Percentiles rank a stretch among this genome's conserved stretches.
phyloP scores from a whole-genome alignment of 148 eudicot genomes.

The Linanthus parryae region DNA sequence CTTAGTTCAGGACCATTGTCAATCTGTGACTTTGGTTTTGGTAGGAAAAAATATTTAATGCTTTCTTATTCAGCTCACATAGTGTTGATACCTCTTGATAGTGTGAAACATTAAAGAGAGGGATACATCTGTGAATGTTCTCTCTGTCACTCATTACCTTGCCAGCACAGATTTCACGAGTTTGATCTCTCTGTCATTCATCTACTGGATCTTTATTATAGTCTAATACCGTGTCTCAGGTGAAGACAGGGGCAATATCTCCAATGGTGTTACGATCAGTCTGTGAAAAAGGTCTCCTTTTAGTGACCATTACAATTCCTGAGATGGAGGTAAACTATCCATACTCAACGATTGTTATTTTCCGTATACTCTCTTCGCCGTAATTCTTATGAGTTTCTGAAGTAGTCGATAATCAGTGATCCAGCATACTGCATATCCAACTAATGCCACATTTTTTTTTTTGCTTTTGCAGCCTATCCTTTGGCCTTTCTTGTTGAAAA shows the following conservation, averaged over 20 bases:
- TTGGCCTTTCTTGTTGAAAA: conserved; percentile 94
- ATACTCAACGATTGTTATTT: not conserved
- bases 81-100: no score
- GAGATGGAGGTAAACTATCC: conserved; percentile 82
- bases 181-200: no score
- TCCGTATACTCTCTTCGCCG: not conserved
- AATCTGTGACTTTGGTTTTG: no score
- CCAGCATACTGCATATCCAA: not conserved
- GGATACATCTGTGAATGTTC: no score
- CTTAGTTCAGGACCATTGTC: no score
- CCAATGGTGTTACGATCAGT: conserved; percentile 60
- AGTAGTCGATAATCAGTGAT: not conserved
- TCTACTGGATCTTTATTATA: no score
- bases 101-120: no score
- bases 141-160: no score
- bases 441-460: not conserved
- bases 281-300: conserved; percentile 88
- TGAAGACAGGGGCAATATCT: conserved; percentile 46
- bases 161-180: no score
- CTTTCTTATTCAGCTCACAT: no score
- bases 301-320: conserved; percentile 85
- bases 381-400: not conserved
- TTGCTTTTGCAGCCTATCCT: conserved; percentile 73
- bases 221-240: no score
- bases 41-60: no score